Conservation (phyloP, 1,139 yeast species). For the Taiozyma sp. region DNA sequence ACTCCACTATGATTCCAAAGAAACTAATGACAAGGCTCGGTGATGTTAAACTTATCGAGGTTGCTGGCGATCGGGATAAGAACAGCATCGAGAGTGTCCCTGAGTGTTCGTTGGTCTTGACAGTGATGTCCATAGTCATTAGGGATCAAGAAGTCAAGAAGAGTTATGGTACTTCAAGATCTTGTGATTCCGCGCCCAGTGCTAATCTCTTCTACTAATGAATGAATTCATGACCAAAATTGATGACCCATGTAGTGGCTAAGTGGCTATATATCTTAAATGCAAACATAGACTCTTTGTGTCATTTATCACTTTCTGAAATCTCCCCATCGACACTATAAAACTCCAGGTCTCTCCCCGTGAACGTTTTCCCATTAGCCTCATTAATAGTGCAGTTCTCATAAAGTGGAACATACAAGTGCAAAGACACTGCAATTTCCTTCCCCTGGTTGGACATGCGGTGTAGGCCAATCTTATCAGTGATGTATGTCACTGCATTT, state of each 20-base stretch:
- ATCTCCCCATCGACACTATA: constrained; percentile 8
- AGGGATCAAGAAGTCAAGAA: constrained; percentile 22
- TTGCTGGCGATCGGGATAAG: constrained; percentile 9
- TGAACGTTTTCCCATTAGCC: neutral
- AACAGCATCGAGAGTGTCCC: constrained; percentile 24
- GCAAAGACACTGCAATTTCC: constrained; percentile 41
- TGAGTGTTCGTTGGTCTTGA: constrained; percentile 26
- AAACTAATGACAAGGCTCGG: constrained; percentile 28
- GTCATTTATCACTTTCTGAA: neutral
- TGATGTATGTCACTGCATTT: constrained; percentile 47
- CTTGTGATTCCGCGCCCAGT: constrained; percentile 11
- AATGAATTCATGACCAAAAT: neutral
- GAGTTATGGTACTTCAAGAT: constrained; percentile 17
- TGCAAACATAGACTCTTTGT: neutral
- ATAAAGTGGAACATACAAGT: constrained; percentile 55
- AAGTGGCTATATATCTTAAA: too few relatives aligned
- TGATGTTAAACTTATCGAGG: constrained; percentile 26
- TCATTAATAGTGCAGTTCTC: constrained; percentile 28
- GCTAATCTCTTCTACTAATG: constrained; percentile 5
- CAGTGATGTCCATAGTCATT: constrained; percentile 31
- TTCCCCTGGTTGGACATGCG: constrained; percentile 29
- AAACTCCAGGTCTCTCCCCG: neutral
- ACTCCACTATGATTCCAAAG: constrained; percentile 25
- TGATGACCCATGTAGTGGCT: too few relatives aligned
- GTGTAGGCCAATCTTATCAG: constrained; percentile 50